Evolutionary conservation across 2,329 filamentous ascomycete genomes (phyloP).

Genomic region (Epichloe aotearoae): DNA sequence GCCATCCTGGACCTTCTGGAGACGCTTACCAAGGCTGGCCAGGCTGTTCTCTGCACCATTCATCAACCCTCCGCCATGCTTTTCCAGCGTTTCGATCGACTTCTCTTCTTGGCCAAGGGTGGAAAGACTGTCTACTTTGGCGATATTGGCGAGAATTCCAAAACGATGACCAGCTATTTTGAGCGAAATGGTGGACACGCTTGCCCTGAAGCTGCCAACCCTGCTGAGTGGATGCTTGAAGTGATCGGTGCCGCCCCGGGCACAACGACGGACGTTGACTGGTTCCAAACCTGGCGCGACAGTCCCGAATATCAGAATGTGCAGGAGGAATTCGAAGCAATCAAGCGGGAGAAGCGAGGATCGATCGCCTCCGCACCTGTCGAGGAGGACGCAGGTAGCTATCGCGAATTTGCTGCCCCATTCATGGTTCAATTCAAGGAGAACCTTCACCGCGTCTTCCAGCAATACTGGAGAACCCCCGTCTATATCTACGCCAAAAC

Average conservation of each 20-base stretch:
- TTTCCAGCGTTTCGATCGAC: constrained; percentile 79
- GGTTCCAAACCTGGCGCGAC: constrained; percentile 48
- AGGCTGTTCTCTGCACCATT: constrained; percentile 92
- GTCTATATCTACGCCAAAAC: constrained; percentile 80
- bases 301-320: constrained; percentile 43
- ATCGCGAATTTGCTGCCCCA: constrained; percentile 69
- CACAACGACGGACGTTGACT: constrained; percentile 49
- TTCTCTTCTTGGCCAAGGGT: constrained; percentile 64
- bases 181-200: constrained; percentile 53
- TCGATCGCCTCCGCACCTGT: constrained; percentile 4
- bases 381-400: constrained; percentile 24
- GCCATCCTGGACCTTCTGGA: constrained; percentile 79
- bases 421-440: constrained; percentile 54
- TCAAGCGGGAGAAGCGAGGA: constrained; percentile 35
- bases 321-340: constrained; percentile 41
- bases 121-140: constrained; percentile 74
- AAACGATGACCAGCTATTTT: constrained; percentile 60
- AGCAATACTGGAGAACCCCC: constrained; percentile 86
- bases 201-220: constrained; percentile 59
- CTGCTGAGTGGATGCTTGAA: constrained; percentile 68
- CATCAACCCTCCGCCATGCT: constrained; percentile 94
- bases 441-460: constrained; percentile 63
- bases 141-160: constrained; percentile 59
- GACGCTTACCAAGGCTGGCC: constrained; percentile 77
- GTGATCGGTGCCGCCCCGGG: constrained; percentile 52